Evolutionary conservation across 192 early-diverging fungal species (phyloP), one percentile per base, ranked within the genome.

Genomic region (Rhizoclosmatium globosum): DNA sequence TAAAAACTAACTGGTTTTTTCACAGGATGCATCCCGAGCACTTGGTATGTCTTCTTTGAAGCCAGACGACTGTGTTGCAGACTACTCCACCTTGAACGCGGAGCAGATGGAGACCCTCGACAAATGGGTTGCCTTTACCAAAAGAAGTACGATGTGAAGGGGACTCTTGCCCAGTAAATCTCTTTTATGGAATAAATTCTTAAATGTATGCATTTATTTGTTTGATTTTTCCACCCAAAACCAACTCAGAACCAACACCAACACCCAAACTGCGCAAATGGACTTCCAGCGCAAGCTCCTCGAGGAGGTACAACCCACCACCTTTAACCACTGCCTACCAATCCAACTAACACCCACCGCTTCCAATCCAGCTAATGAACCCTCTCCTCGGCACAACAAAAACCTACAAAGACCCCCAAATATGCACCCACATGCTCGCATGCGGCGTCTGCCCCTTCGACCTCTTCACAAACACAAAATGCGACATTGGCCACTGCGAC

Each of bases 391-490:
- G 78, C 4, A 61, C 69, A 19, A 66, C 46, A 15, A 62, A 66
- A n/a, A 79, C 68, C 4, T 79, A 79, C 47, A 73, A 72, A 65
- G 78, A 79, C 61, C 68, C 68, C 39, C 68, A 79, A 65, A 71
- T 79, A 58, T 79, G 78, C 43, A 85, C 94, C 78, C 91, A 93
- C 77, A 82, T 94, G 59, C 93, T 95, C n/a, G 90, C 90, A 31
- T 41, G 44, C 47, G 74, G 74, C 57, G 94, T 94, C 70, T 95
- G 94, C 70, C 94, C 94, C 31, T 88, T 90, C 68, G 89, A 91
- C 65, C 85, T 94, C n/a, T 95, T 95, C 83, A 92, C 91, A 71
- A 95, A 95, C 82, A 95, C 94, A 3, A 95, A 95, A 83, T 92
- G 92, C 31, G 94, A 94, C 77, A 87, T 95, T 77, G 92, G 92